Evolutionary conservation across 1,284 basidiomycete species (phyloP).

Genomic region (Thecaphora thlaspeos): DNA sequence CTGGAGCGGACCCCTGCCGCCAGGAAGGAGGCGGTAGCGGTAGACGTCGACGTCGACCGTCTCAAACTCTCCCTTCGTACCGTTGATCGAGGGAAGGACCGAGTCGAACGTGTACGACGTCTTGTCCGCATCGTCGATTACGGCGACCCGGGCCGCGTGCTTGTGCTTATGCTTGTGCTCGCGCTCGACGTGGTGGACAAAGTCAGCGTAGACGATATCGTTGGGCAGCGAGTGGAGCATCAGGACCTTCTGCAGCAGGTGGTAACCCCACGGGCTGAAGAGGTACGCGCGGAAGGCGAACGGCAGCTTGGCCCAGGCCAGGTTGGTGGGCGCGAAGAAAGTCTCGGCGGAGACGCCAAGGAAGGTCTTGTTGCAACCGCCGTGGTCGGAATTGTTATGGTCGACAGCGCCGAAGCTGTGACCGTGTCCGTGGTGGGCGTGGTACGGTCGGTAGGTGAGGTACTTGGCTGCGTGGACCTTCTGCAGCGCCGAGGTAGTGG

Average conservation of each 20-base stretch:
- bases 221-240: conserved; percentile 69
- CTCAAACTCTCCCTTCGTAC: conserved; percentile 32
- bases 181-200: conserved; percentile 57
- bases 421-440: conserved; percentile 61
- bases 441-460: conserved; percentile 59
- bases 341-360: conserved; percentile 65
- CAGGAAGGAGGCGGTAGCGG: conserved; percentile 39
- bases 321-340: conserved; percentile 68
- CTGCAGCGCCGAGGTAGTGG: conserved; percentile 58
- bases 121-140: conserved; percentile 27
- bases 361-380: conserved; percentile 36
- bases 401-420: too few species aligned
- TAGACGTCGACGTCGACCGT: conserved; percentile 39
- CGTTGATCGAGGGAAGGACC: conserved; percentile 26
- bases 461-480: conserved; percentile 21
- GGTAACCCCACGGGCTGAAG: conserved; percentile 69
- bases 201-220: conserved; percentile 65
- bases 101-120: conserved; percentile 39
- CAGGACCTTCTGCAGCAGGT: conserved; percentile 66
- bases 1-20: conserved; percentile 59
- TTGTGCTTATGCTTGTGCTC: conserved; percentile 2
- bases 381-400: conserved; percentile 58
- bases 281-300: conserved; percentile 65
- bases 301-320: conserved; percentile 67
- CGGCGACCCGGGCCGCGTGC: not conserved